These are phyloP conservation scores for Xylaria sp. DNA, from an alignment of 495 filamentous ascomycete species.

Conservation along the genomic window DNA sequence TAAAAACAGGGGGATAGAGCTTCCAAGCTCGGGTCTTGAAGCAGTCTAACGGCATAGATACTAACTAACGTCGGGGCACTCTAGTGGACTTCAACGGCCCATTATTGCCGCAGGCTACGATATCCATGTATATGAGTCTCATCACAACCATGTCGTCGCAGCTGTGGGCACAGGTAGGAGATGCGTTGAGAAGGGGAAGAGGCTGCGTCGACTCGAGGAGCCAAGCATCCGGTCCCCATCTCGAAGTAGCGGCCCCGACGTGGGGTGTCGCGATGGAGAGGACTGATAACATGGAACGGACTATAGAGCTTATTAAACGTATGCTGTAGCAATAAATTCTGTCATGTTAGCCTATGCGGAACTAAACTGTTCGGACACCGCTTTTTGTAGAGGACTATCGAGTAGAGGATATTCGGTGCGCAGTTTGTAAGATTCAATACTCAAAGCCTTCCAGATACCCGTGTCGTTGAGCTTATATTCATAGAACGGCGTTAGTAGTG, in stretches of 20 bases:
- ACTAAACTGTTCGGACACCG: not conserved
- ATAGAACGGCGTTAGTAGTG: not conserved
- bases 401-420: not conserved
- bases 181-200: not conserved
- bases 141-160: constrained; percentile 22
- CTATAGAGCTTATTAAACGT: constrained; percentile 14
- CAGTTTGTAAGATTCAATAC: not conserved
- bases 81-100: constrained; percentile 22
- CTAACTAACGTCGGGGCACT: not conserved
- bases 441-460: not conserved
- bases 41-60: not conserved
- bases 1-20: not conserved
- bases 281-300: constrained; percentile 1
- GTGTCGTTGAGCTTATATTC: not conserved
- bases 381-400: no score
- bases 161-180: constrained; percentile 22
- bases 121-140: constrained; percentile 28
- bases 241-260: not conserved
- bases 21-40: not conserved
- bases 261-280: constrained; percentile 19
- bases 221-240: not conserved
- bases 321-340: constrained; percentile 8
- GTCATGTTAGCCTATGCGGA: not conserved
- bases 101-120: constrained; percentile 1
- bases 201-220: not conserved